Evolutionary conservation across 306 rosid species (phyloP).

Genomic region (Crotalaria pallida): DNA sequence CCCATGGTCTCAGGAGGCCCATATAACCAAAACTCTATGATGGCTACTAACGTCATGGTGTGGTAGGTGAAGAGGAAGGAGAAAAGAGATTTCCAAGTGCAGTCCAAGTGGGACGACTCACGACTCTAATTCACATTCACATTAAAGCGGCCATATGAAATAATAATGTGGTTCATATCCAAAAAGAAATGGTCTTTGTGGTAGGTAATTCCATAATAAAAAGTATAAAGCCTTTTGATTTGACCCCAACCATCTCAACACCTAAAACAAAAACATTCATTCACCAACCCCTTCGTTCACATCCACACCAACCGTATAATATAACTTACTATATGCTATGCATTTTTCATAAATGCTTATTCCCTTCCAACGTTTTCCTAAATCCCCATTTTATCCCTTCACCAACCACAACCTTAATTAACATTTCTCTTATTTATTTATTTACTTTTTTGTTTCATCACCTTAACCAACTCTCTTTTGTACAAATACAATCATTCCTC

Average conservation of each 20-base stretch:
- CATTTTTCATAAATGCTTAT: background rate
- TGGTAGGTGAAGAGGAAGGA: constrained; percentile 19
- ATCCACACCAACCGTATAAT: background rate
- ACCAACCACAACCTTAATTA: constrained; percentile 33
- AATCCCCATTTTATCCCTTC: constrained; percentile 29
- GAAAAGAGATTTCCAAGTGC: background rate
- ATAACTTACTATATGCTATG: background rate
- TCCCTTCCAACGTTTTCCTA: background rate
- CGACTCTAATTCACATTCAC: background rate
- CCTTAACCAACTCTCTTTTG: constrained; percentile 4
- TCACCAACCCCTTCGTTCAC: constrained; percentile 17
- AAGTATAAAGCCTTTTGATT: background rate
- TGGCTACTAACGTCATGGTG: background rate
- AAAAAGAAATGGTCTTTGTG: background rate
- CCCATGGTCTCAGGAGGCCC: background rate
- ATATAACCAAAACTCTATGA: background rate
- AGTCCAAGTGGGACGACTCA: background rate
- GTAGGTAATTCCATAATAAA: background rate
- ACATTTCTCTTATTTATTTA: no score
- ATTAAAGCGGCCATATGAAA: no score
- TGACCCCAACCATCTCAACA: background rate
- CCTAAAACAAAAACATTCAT: no score
- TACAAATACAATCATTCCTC: background rate
- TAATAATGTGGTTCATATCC: no score
- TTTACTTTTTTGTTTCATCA: background rate